Percentiles rank a stretch among this genome's conserved stretches.
phyloP scores from a whole-genome alignment of 768 basidiomycete species.

The Auricularia cornea region DNA sequence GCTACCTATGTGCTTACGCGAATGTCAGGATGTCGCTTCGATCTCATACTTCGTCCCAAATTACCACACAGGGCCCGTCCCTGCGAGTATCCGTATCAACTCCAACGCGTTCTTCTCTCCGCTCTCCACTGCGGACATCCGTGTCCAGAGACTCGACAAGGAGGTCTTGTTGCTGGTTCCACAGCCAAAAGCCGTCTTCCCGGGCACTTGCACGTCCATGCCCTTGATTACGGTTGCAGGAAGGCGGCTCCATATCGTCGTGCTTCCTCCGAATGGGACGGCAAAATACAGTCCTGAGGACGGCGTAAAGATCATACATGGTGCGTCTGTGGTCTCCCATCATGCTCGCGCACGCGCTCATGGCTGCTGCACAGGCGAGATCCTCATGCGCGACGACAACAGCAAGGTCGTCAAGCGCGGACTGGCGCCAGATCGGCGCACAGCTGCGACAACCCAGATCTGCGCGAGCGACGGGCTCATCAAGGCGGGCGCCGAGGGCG shows the following conservation, averaged over 20 bases:
- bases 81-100: constrained; percentile 12
- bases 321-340: no score
- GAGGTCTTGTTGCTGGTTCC: constrained; percentile 17
- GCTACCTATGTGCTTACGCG: not conserved
- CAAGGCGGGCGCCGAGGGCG: constrained; percentile 9
- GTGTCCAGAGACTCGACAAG: constrained; percentile 15
- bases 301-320: constrained; percentile 19
- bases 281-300: no score
- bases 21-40: constrained; percentile 19
- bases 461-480: no score
- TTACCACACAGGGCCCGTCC: constrained; percentile 18
- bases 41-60: constrained; percentile 24
- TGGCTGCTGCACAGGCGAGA: not conserved
- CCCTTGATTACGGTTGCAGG: constrained; percentile 13
- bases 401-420: no score
- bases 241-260: constrained; percentile 14
- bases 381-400: not conserved
- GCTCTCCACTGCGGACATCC: no score
- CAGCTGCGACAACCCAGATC: no score
- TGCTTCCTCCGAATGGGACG: constrained; percentile 13
- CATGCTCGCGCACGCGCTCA: no score
- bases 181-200: constrained; percentile 8
- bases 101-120: no score
- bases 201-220: constrained; percentile 3
- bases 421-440: no score